phyloP scores from a whole-genome alignment of 345 rosid genomes.

The Rhizophora mangle region DNA sequence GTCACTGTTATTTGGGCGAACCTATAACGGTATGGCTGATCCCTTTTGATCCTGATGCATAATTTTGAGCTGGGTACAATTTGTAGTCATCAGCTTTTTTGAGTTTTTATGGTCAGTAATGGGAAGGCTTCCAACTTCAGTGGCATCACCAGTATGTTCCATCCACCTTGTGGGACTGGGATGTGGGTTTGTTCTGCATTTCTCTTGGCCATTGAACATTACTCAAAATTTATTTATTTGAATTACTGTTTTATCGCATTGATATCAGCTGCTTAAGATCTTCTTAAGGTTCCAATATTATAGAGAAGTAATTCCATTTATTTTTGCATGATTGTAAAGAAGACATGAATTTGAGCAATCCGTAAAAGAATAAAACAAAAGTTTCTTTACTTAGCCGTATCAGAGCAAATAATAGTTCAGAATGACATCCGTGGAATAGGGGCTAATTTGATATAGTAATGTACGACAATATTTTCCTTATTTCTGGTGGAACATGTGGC shows the following conservation, averaged over 20 bases:
- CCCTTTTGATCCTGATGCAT: background rate
- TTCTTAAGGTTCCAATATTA: too few species aligned
- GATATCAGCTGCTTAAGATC: too few species aligned
- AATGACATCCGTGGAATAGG: too few species aligned
- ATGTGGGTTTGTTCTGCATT: background rate
- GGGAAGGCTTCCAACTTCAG: background rate
- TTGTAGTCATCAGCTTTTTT: background rate
- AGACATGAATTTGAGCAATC: too few species aligned
- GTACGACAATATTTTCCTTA: background rate
- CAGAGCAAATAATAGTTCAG: too few species aligned
- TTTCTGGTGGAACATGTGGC: background rate
- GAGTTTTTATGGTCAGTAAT: background rate
- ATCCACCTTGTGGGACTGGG: background rate
- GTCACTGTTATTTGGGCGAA: conserved; percentile 80
- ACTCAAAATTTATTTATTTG: too few species aligned
- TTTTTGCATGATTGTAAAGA: too few species aligned
- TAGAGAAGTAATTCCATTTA: too few species aligned
- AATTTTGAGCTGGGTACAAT: background rate
- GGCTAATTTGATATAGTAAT: background rate
- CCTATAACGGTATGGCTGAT: conserved; percentile 54
- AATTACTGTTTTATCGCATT: too few species aligned
- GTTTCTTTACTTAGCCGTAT: too few species aligned
- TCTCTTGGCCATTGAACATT: too few species aligned
- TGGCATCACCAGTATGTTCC: background rate
- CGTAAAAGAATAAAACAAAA: too few species aligned